phyloP scores from a whole-genome alignment of 75 land plant species.

The Sequoia sempervirens region DNA sequence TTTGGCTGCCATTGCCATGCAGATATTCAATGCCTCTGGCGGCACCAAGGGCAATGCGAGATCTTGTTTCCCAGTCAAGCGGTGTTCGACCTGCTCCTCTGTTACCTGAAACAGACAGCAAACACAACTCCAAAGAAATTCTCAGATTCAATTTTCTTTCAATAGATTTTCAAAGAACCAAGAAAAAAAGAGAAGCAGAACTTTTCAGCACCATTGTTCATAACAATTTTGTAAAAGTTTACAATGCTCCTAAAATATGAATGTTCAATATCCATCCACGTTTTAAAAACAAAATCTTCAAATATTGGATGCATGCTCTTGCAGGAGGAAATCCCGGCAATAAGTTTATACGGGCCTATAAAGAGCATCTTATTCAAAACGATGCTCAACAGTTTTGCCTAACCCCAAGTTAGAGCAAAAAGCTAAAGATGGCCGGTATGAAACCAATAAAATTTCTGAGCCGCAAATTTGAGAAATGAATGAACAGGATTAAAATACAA shows the following conservation, averaged over 20 bases:
- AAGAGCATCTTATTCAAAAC: too few species aligned
- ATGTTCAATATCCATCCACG: neutral
- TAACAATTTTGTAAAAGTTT: neutral
- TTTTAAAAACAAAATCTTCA: neutral
- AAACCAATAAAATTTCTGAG: neutral
- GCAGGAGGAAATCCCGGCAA: neutral
- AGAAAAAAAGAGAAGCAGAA: neutral
- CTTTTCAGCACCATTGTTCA: neutral
- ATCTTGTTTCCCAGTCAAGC: constrained; percentile 67
- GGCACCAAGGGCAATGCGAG: constrained; percentile 64
- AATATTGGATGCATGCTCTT: neutral
- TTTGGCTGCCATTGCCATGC: constrained; percentile 38
- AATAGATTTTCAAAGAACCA: neutral
- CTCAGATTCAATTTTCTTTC: constrained; percentile 3
- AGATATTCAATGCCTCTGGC: constrained; percentile 73
- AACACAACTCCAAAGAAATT: constrained; percentile 14
- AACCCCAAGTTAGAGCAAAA: too few species aligned
- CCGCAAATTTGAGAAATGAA: neutral
- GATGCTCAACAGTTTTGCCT: too few species aligned
- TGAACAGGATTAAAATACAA: neutral
- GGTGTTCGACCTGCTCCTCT: constrained; percentile 66
- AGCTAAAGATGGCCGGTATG: neutral
- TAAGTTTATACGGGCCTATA: too few species aligned
- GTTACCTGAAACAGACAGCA: constrained; percentile 46
- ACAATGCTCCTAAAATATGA: neutral